These are phyloP conservation scores for Coemansia sp. DNA, from an alignment of 192 early-diverging fungal species.

Conservation along the genomic window DNA sequence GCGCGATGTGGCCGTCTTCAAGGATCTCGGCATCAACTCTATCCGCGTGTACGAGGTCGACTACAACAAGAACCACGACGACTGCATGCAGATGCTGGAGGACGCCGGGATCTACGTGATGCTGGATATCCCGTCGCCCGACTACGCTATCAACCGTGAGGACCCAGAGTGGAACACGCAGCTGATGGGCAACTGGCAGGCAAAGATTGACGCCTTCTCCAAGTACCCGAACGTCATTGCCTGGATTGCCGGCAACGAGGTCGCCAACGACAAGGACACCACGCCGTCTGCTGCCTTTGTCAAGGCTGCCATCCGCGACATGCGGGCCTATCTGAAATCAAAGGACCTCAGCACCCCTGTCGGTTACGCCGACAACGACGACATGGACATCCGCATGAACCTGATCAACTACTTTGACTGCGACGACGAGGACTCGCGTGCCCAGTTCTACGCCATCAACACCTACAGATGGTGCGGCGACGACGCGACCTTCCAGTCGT, in stretches of 20 bases:
- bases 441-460: slow-evolving; percentile 77
- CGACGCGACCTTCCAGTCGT: slow-evolving; percentile 59
- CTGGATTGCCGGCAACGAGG: slow-evolving; percentile 79
- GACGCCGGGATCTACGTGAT: slow-evolving; percentile 74
- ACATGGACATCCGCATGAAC: slow-evolving; percentile 64
- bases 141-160: slow-evolving; percentile 66
- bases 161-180: slow-evolving; percentile 61
- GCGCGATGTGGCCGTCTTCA: slow-evolving; percentile 66
- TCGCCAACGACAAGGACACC: slow-evolving; percentile 62
- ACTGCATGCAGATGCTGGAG: slow-evolving; percentile 69
- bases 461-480: slow-evolving; percentile 80
- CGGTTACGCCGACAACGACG: slow-evolving; percentile 79
- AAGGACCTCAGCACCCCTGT: slow-evolving; percentile 64
- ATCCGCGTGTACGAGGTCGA: slow-evolving; percentile 76
- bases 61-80: slow-evolving; percentile 63
- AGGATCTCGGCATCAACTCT: slow-evolving; percentile 67
- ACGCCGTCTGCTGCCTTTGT: slow-evolving; percentile 59
- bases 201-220: slow-evolving; percentile 68
- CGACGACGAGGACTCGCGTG: slow-evolving; percentile 58
- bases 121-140: slow-evolving; percentile 65
- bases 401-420: slow-evolving; percentile 75
- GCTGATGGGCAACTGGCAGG: slow-evolving; percentile 59
- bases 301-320: slow-evolving; percentile 70
- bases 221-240: slow-evolving; percentile 66
- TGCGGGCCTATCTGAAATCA: slow-evolving; percentile 61